A percentile compares a stretch with the other conserved stretches of the same genome.
phyloP scores from a whole-genome alignment of 108 stramenopile species.

The Aureococcus anophagefferens region DNA sequence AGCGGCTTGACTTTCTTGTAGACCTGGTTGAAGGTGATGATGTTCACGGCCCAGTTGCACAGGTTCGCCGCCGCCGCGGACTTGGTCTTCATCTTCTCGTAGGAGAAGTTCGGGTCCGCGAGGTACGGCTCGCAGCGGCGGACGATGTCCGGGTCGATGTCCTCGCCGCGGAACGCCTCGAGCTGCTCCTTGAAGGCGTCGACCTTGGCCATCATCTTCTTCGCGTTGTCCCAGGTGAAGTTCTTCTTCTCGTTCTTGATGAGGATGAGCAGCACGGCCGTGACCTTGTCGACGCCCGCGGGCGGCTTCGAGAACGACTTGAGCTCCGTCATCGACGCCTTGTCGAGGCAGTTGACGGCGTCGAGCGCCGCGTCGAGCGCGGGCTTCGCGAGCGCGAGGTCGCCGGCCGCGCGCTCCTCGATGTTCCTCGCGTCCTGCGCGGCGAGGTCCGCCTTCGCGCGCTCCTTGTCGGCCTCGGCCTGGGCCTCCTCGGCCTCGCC shows the following conservation, averaged over 20 bases:
- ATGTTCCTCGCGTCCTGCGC: conserved; percentile 23
- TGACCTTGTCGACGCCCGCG: conserved; percentile 41
- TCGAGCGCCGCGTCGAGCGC: conserved; percentile 30
- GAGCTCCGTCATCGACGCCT: conserved; percentile 26
- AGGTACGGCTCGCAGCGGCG: conserved; percentile 2
- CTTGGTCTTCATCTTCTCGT: conserved; percentile 25
- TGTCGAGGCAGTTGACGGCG: conserved; percentile 37
- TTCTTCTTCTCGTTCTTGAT: conserved; percentile 33
- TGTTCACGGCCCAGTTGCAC: conserved; percentile 53
- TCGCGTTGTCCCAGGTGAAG: conserved; percentile 35
- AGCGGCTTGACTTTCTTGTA: conserved; percentile 38
- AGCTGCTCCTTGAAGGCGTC: conserved; percentile 39
- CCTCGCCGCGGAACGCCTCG: conserved; percentile 33
- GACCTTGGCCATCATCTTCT: conserved; percentile 46
- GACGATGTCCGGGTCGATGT: conserved; percentile 35
- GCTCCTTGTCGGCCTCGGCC: conserved; percentile 23
- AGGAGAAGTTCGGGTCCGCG: conserved; percentile 21
- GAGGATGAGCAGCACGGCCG: conserved; percentile 28
- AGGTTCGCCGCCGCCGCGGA: conserved; percentile 44
- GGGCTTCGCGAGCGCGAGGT: conserved; percentile 28
- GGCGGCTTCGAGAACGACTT: conserved; percentile 34
- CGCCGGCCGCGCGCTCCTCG: conserved; percentile 25
- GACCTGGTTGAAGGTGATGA: conserved; percentile 39
- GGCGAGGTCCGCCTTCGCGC: conserved; percentile 16
- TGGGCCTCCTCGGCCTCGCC: conserved; percentile 38